Evolutionary conservation across 495 filamentous ascomycete genomes (phyloP), one percentile per base, ranked within the genome.

Genomic region (Hypoxylon lienhwacheense): DNA sequence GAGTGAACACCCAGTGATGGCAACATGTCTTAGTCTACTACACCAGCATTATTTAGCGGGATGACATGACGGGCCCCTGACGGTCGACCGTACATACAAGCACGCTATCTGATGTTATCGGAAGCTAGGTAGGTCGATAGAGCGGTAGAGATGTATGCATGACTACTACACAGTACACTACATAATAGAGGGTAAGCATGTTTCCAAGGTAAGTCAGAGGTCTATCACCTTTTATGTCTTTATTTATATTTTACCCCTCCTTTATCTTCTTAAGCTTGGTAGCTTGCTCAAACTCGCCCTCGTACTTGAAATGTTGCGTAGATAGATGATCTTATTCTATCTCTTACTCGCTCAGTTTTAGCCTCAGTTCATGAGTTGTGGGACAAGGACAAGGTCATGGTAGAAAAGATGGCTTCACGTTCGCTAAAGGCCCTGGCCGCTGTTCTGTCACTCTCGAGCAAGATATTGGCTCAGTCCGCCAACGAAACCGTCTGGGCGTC

Each of bases 401-500:
- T 16, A 47, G 33, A 1, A 26, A 51, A 10, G 24, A 61, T 61
- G 58, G 35, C 58, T 44, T 55, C 52, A 32, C 47, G 28, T 53
- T 46, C 51, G 14, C 29, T 61, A 10, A 47, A 16, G 36, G 32
- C 31, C 14, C 5, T 61, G 7, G 43, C 37, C 31, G 15, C 35
- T 17, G 32, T 15, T 16, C 43, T 58, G 5, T 32, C 34, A 8
- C 47, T 63, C 8, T 26, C 32, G 29, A 29, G 53, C 37, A 39
- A 36, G 33, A 34, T 24, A 2, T 19, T 58, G 26, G 68, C 71
- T 1, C 66, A 68, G 37, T 47, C 63, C 10, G 26, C 26, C n/a
- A 69, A 63, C 35, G 68, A 73, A 43, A 68, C 64, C 12, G 66
- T 77, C 34, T 77, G 73, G 73, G 69, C 74, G n/a, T 71, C 70